Conservation (phyloP, 352 stramenopile species). For the Phytophthora pinifolia region DNA sequence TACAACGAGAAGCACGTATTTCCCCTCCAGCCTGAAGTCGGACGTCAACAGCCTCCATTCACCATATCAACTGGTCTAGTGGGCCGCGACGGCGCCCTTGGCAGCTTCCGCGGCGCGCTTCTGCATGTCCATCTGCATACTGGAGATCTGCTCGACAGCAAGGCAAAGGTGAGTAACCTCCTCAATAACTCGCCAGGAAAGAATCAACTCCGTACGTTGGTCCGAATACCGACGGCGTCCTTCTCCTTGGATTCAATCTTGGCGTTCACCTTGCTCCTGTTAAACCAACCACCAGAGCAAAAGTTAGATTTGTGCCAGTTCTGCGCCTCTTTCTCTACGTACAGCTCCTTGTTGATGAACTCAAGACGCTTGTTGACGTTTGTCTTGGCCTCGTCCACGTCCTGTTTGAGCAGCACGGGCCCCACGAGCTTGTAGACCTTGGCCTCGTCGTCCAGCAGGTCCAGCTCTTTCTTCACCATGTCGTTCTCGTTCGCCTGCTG, state of each 20-base stretch:
- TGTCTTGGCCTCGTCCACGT: conserved; percentile 91
- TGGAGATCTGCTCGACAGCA: conserved; percentile 69
- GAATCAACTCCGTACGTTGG: conserved; percentile 50
- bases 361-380: conserved; percentile 96
- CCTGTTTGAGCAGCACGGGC: conserved; percentile 95
- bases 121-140: conserved; percentile 90
- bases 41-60: conserved; percentile 3
- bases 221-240: conserved; percentile 86
- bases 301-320: too few relatives aligned
- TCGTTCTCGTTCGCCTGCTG: conserved; percentile 96
- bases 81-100: conserved; percentile 50
- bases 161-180: background rate
- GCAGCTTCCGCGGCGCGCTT: conserved; percentile 80
- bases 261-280: conserved; percentile 82
- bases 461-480: conserved; percentile 95
- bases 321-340: conserved; percentile 13
- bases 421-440: conserved; percentile 96
- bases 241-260: conserved; percentile 92
- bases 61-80: conserved; percentile 22
- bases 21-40: conserved; percentile 2
- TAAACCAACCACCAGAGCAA: background rate
- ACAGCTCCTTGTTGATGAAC: conserved; percentile 95
- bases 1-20: conserved; percentile 25
- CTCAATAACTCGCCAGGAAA: background rate
- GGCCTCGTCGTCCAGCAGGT: conserved; percentile 82